A percentile compares a stretch with the other conserved stretches of the same genome.
phyloP scores from a whole-genome alignment of 192 early-diverging fungal genomes.

The Geranomyces michiganensis region DNA sequence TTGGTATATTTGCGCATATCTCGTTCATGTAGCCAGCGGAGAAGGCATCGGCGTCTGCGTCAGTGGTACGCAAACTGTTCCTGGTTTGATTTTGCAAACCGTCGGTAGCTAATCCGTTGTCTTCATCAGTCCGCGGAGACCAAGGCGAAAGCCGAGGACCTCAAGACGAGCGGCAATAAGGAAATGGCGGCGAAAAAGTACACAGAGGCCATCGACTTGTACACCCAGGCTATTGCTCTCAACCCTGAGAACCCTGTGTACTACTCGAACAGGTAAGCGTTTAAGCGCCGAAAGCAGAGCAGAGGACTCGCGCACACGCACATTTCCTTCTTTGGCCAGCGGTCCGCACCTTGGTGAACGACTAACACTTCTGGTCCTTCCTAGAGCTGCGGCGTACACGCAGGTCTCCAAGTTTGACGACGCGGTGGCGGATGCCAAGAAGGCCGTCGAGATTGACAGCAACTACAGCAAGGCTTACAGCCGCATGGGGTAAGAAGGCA shows the following conservation, averaged over 20 bases:
- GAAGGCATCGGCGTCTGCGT: too few species aligned
- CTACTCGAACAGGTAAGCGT: slow-evolving; percentile 85
- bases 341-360: too few species aligned
- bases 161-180: slow-evolving; percentile 89
- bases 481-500: slow-evolving; percentile 71
- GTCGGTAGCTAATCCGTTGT: too few species aligned
- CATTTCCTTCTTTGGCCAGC: not conserved
- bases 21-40: too few species aligned
- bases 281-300: not conserved
- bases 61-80: too few species aligned
- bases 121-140: slow-evolving; percentile 33
- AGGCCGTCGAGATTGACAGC: slow-evolving; percentile 83
- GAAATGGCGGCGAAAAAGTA: slow-evolving; percentile 83
- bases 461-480: slow-evolving; percentile 92
- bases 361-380: not conserved
- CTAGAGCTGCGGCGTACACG: slow-evolving; percentile 91
- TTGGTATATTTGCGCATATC: too few species aligned
- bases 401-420: slow-evolving; percentile 84
- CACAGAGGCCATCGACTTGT: slow-evolving; percentile 80
- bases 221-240: slow-evolving; percentile 89
- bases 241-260: slow-evolving; percentile 89
- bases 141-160: slow-evolving; percentile 82
- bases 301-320: not conserved
- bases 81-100: too few species aligned
- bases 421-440: slow-evolving; percentile 85